A percentile compares a stretch with the other conserved stretches of the same genome.
phyloP scores from a whole-genome alignment of 177 flowering plant species.

The Vitis hybrid region DNA sequence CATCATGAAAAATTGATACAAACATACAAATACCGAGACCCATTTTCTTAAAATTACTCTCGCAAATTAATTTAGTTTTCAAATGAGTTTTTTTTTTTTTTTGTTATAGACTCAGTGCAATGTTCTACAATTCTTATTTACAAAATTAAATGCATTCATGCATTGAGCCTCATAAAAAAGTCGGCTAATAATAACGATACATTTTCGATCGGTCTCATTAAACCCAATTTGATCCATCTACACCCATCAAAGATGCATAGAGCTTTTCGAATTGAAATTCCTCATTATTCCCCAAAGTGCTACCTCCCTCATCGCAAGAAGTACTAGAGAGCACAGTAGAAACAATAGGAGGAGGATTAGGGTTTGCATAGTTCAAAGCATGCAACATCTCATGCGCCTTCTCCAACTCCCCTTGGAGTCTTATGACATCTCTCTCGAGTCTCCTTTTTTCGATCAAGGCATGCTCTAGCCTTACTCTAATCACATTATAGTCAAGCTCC shows the following conservation, averaged over 20 bases:
- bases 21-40: too few species aligned
- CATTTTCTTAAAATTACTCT: too few species aligned
- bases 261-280: conserved; percentile 20
- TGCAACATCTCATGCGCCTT: conserved; percentile 34
- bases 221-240: conserved; percentile 9
- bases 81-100: too few species aligned
- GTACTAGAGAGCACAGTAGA: not conserved
- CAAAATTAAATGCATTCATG: too few species aligned
- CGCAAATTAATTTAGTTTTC: too few species aligned
- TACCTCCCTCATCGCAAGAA: conserved; percentile 13
- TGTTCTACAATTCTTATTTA: too few species aligned
- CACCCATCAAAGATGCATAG: conserved; percentile 25
- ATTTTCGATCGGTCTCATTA: not conserved
- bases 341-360: not conserved
- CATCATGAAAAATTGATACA: too few species aligned
- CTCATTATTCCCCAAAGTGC: not conserved
- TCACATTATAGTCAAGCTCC: conserved; percentile 51
- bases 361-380: not conserved
- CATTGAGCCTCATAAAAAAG: too few species aligned
- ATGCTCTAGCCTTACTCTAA: conserved; percentile 47
- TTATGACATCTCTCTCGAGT: conserved; percentile 55
- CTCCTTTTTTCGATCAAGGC: conserved; percentile 43
- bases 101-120: too few species aligned
- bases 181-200: too few species aligned
- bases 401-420: conserved; percentile 51